A percentile compares a stretch with the other conserved stretches of the same genome.
Conservation (phyloP, 1,284 basidiomycete genomes). For the Acaromyces ingoldii region DNA sequence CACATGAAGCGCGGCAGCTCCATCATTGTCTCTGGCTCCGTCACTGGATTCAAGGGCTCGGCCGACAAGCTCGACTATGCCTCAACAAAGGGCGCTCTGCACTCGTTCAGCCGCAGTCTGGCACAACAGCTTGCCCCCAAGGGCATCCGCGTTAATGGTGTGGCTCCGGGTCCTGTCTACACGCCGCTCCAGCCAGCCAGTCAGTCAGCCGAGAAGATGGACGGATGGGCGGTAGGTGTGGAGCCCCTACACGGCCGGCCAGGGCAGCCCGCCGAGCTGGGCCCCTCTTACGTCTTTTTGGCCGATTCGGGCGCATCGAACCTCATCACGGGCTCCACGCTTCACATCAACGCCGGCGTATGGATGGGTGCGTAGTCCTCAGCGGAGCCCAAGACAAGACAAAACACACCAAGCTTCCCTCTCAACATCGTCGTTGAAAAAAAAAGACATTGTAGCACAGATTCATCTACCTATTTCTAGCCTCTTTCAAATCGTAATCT, state of each 20-base stretch:
- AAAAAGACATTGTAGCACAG: too few species aligned
- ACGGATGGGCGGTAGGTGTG: conserved; percentile 34
- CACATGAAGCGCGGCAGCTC: conserved; percentile 61
- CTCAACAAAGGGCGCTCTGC: conserved; percentile 56
- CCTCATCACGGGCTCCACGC: conserved; percentile 35
- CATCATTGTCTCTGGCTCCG: conserved; percentile 65
- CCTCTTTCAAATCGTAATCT: too few species aligned
- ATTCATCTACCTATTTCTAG: too few species aligned
- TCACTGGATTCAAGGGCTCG: conserved; percentile 60
- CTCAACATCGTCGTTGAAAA: too few species aligned
- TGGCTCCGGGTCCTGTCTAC: conserved; percentile 59
- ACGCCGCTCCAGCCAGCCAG: conserved; percentile 53
- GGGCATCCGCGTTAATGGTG: conserved; percentile 61
- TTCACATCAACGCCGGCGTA: conserved; percentile 26
- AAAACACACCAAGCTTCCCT: too few species aligned
- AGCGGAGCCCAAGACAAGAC: conserved; percentile 31
- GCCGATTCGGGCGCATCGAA: conserved; percentile 31
- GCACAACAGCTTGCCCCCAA: conserved; percentile 60
- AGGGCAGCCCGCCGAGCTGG: conserved; percentile 36
- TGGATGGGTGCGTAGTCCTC: conserved; percentile 31
- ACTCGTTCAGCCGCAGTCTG: conserved; percentile 59
- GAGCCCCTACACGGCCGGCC: conserved; percentile 26
- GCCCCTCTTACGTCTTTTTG: conserved; percentile 31
- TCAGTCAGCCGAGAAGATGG: conserved; percentile 26
- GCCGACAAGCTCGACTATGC: conserved; percentile 57